phyloP scores from a whole-genome alignment of 2,329 filamentous ascomycete species.

The Cladosporium sp. region DNA sequence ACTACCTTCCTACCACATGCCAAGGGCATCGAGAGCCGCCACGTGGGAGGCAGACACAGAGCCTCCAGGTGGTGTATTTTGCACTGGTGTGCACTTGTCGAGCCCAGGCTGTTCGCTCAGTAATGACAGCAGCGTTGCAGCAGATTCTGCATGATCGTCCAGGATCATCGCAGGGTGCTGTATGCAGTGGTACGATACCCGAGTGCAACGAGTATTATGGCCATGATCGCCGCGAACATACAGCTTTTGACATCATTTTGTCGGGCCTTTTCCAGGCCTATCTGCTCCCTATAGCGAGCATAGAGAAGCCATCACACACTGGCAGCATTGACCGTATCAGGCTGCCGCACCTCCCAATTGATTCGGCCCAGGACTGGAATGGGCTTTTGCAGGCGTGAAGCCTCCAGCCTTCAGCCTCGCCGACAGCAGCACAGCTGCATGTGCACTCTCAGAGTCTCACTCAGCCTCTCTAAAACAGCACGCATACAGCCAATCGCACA shows the following conservation, averaged over 20 bases:
- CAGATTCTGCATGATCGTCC: neutral
- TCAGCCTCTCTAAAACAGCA: neutral
- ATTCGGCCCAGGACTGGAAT: neutral
- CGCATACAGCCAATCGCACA: neutral
- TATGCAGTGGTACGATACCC: neutral
- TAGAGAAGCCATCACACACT: too few relatives aligned
- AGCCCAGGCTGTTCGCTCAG: neutral
- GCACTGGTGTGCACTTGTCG: neutral
- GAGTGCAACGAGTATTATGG: neutral
- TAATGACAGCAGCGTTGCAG: neutral
- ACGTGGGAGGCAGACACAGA: neutral
- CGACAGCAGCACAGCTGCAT: neutral
- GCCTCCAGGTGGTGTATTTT: neutral
- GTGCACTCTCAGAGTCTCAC: neutral
- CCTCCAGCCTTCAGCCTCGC: neutral
- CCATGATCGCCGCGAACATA: neutral
- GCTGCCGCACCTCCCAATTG: neutral
- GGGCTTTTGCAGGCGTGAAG: neutral
- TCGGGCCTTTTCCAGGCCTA: too few relatives aligned
- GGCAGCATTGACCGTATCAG: neutral
- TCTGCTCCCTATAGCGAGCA: too few relatives aligned
- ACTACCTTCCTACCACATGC: neutral
- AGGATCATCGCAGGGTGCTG: neutral
- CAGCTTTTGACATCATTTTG: neutral
- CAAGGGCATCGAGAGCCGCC: conserved; percentile 8